Evolutionary conservation across 805 yeast genomes (phyloP), one percentile per base, ranked within the genome.

Genomic region (Phaffomyces antillensis): DNA sequence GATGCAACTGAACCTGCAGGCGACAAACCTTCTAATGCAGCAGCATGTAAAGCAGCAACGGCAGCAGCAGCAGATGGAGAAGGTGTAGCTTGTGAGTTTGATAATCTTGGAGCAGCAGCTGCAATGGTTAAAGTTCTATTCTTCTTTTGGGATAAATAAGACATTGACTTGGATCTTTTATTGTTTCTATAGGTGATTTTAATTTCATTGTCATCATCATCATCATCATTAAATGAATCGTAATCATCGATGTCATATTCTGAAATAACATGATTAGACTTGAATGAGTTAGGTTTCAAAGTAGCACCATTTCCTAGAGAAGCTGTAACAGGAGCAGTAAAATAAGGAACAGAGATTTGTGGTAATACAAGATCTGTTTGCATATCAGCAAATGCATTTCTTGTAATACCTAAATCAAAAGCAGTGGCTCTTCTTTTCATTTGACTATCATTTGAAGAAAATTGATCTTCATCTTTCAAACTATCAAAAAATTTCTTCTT

Each of bases 21-120:
- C 39, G 65, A 64, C 54, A 79, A 62, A 41, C 76, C 76, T 58
- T 74, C 73, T 33, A 80, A 60, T 2, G 83, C 81, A 39, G 84
- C 83, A 15, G 82, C 83, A 51, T 83, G 83, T 42, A 83, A 68
- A 23, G 86, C 87, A 36, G 88, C 86, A 31, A 83, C 86, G 2
- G 86, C 84, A 13, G 85, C 85, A 10, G 84, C 85, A 7, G 86
- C 83, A 46, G 72, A 72, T 11, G 84, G 80, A 34, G 79, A 68
- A 48, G 75, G 79, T 7, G 78, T 70, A 43, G 75, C 64, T 5
- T 81, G 73, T 31, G 76, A 69, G 51, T 78, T 76, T n/a, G 88
- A 82, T 11, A 83, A 76, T 56, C 91, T 71, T 46, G 93, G 93
- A 31, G 91, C 86, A 24, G 87, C 88, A 12, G 89, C 89, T 20